phyloP scores from a whole-genome alignment of 306 rosid genomes.

The Chamaecrista fasciculata region DNA sequence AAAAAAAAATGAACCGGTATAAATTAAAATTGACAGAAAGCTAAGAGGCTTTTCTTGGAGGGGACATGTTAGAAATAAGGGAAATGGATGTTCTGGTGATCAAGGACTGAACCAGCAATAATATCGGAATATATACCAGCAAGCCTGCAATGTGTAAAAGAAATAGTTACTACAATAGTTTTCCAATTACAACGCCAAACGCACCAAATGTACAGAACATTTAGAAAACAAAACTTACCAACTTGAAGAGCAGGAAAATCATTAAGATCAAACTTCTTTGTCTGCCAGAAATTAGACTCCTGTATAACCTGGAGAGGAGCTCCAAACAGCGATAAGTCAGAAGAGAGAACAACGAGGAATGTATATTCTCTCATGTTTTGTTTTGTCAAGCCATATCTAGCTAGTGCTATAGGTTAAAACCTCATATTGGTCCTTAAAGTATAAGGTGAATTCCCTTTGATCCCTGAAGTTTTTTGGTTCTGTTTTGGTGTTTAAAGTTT shows the following conservation, averaged over 20 bases:
- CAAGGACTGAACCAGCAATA: slow-evolving; percentile 26
- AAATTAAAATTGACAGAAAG: neutral
- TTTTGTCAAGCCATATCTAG: too few relatives aligned
- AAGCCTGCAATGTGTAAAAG: slow-evolving; percentile 43
- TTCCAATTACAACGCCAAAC: neutral
- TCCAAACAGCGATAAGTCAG: neutral
- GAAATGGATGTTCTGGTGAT: slow-evolving; percentile 30
- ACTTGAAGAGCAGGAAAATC: neutral
- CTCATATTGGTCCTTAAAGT: too few relatives aligned
- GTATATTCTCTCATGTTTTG: neutral
- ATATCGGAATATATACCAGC: slow-evolving; percentile 34
- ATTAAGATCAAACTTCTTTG: neutral
- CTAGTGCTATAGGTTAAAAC: too few relatives aligned
- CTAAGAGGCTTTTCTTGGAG: slow-evolving; percentile 63
- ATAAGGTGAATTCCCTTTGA: too few relatives aligned
- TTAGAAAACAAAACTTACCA: neutral
- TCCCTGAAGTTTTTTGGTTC: too few relatives aligned
- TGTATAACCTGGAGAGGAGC: neutral
- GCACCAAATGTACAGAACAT: neutral
- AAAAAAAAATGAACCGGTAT: too few relatives aligned
- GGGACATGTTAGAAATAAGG: slow-evolving; percentile 74
- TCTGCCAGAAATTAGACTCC: neutral
- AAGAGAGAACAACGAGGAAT: too few relatives aligned
- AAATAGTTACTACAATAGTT: neutral
- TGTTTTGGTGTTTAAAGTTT: too few relatives aligned